phyloP scores from a whole-genome alignment of 495 filamentous ascomycete species.

The Penicillium flavigenum region DNA sequence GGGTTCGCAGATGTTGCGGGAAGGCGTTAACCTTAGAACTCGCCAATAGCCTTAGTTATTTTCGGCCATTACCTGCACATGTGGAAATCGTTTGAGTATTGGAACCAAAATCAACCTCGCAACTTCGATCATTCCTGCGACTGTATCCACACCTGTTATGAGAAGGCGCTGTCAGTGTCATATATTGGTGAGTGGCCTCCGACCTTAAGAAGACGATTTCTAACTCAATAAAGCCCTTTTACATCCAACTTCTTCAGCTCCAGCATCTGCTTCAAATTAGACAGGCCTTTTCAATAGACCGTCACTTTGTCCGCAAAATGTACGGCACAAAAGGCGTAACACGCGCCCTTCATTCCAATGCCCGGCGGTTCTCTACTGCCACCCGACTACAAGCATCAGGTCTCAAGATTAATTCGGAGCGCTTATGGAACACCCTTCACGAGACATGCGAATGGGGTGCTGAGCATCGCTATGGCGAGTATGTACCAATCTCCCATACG shows the following conservation, averaged over 20 bases:
- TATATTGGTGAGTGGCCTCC: not conserved
- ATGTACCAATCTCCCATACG: constrained; percentile 4
- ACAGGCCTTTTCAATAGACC: not conserved
- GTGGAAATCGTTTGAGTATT: not conserved
- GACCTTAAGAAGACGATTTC: not conserved
- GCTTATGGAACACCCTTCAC: constrained; percentile 38
- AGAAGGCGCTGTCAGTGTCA: constrained; percentile 16
- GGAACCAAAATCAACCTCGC: not conserved
- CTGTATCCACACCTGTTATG: constrained; percentile 9
- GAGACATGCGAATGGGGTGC: constrained; percentile 38
- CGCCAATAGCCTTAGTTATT: not conserved
- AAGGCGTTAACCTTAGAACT: constrained; percentile 12
- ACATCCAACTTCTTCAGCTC: not conserved
- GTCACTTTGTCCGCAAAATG: constrained; percentile 7
- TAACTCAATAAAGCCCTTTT: not conserved
- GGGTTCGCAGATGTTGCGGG: constrained; percentile 22
- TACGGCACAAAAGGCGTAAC: constrained; percentile 6
- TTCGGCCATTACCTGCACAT: not conserved
- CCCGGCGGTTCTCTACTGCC: constrained; percentile 20
- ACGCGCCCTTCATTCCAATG: constrained; percentile 14
- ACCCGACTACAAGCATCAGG: constrained; percentile 22
- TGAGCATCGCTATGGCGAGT: constrained; percentile 36
- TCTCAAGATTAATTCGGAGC: constrained; percentile 34
- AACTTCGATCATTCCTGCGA: not conserved
- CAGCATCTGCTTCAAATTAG: not conserved